Conservation (phyloP, 2,329 filamentous ascomycete species). For the Botrytis hyacinthi region DNA sequence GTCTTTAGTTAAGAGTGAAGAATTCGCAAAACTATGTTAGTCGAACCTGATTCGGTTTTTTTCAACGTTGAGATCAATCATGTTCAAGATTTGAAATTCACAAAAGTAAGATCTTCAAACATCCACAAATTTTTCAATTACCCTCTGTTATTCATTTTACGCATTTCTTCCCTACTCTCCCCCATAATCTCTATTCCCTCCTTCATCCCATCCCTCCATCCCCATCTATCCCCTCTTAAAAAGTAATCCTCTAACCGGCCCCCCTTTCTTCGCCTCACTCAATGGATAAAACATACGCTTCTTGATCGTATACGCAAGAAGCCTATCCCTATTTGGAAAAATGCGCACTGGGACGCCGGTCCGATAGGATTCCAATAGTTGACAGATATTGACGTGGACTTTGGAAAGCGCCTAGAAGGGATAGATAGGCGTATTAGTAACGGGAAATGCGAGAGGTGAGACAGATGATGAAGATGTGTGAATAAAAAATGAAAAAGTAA, state of each 20-base stretch:
- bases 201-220: background rate
- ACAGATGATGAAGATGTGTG: background rate
- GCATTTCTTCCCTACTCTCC: background rate
- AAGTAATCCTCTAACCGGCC: background rate
- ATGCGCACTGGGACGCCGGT: background rate
- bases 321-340: background rate
- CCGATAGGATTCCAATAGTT: background rate
- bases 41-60: background rate
- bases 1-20: background rate
- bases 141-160: background rate
- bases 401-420: background rate
- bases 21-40: background rate
- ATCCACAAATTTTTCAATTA: background rate
- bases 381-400: conserved; percentile 2
- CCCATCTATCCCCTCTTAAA: background rate
- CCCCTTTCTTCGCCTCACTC: background rate
- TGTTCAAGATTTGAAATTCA: background rate
- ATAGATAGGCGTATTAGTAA: background rate
- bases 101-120: background rate
- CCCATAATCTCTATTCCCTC: background rate
- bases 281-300: background rate
- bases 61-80: background rate
- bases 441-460: background rate
- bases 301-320: background rate
- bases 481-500: background rate